Evolutionary conservation across 1,139 yeast genomes (phyloP), one percentile per base, ranked within the genome.

Genomic region (Hanseniaspora uvarum): DNA sequence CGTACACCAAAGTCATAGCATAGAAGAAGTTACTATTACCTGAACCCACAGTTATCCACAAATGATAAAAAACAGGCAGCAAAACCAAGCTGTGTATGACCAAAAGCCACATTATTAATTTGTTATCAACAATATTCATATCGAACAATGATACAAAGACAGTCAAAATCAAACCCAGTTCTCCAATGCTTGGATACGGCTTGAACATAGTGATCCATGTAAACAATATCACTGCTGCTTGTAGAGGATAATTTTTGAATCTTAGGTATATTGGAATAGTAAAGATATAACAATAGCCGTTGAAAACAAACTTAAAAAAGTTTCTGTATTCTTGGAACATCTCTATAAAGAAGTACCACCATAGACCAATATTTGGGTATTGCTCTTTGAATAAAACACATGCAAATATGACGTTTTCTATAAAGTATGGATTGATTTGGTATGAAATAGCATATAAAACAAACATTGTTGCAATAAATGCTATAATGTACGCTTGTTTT

Each of bases 311-410:
- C 41, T 83, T 71, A 71, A 86, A 92, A 65, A 92, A 88, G 18
- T 87, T 81, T 30, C 84, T 77, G 73, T 92, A 92, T 63, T 81
- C 86, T 55, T 83, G 94, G 70, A 92, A 92, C 81, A 92, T 86
- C 66, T 92, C 98, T 30, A 94, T 84, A 72, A 92, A 92, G 61
- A 89, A 80, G 70, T 92, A 92, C 99, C 99, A 92, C 99, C 99
- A 92, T 39, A 92, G 72, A 0, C 98, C 98, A 59, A 92, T 70
- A 67, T 88, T 88, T 14, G 70, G 70, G 24, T 60, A 60, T 8
- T 87, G 78, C 58, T 86, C 87, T 49, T 75, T 74, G 61, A 86
- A 82, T 34, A 73, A 69, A 7, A 87, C 63, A 10, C 79, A 70
- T 0, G 82, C 75, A 16, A 83, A 80, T 63, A 83, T 86, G 57